Evolutionary conservation across 1,284 basidiomycete species (phyloP).

Genomic region (Pseudozyma pruni): DNA sequence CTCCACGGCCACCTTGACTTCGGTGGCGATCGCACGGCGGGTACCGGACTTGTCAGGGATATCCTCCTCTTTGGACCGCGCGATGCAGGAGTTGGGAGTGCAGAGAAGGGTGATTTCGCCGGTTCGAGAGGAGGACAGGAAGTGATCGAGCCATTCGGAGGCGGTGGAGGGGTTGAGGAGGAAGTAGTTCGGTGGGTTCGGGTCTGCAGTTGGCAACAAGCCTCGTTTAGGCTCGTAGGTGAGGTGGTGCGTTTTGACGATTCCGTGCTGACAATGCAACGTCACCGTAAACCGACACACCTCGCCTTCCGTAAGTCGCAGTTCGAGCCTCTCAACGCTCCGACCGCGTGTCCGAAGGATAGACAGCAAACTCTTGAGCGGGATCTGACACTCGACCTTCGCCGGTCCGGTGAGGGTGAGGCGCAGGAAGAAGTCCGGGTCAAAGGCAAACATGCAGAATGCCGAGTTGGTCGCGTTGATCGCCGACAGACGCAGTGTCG

Average conservation of each 20-base stretch:
- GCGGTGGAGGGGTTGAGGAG: conserved; percentile 39
- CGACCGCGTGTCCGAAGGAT: conserved; percentile 47
- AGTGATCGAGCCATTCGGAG: conserved; percentile 56
- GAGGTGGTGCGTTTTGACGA: conserved; percentile 56
- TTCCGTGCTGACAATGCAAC: conserved; percentile 45
- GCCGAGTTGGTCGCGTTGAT: conserved; percentile 62
- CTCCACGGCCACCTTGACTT: conserved; percentile 40
- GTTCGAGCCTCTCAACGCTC: conserved; percentile 41
- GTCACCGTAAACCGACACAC: conserved; percentile 37
- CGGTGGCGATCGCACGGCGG: conserved; percentile 54
- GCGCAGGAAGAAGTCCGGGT: conserved; percentile 52
- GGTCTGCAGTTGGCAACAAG: conserved; percentile 46
- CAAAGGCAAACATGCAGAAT: conserved; percentile 56
- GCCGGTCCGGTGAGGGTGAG: conserved; percentile 10
- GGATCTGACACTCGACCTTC: conserved; percentile 52
- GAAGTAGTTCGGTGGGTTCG: conserved; percentile 41
- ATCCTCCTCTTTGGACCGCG: conserved; percentile 38
- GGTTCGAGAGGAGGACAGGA: conserved; percentile 35
- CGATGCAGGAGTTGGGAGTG: conserved; percentile 26
- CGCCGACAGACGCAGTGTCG: conserved; percentile 54
- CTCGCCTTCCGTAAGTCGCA: conserved; percentile 18
- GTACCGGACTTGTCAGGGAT: conserved; percentile 3
- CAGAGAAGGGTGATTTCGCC: conserved; percentile 53
- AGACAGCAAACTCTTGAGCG: conserved; percentile 48
- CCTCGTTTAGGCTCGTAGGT: conserved; percentile 54